A percentile compares a stretch with the other conserved stretches of the same genome.
Evolutionary conservation across 352 stramenopile genomes (phyloP).

Genomic region (Bremia lactucae): DNA sequence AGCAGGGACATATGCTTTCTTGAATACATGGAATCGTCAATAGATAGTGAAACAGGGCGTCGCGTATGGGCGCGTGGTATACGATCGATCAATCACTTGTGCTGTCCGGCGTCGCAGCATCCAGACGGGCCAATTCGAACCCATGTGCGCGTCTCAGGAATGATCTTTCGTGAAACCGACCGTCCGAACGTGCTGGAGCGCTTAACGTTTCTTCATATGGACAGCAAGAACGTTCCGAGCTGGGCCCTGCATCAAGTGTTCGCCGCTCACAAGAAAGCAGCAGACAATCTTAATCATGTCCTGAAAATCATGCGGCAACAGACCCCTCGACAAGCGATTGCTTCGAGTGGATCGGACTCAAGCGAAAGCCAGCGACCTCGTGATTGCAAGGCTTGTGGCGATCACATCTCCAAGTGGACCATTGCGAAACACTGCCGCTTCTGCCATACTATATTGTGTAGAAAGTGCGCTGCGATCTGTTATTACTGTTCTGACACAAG

Average conservation of each 20-base stretch:
- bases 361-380: slow-evolving; percentile 15
- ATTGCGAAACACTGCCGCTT: slow-evolving; percentile 46
- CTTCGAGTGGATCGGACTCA: slow-evolving; percentile 5
- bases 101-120: slow-evolving; percentile 46
- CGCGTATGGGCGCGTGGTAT: slow-evolving; percentile 58
- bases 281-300: slow-evolving; percentile 43
- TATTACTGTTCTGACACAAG: slow-evolving; percentile 29
- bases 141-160: slow-evolving; percentile 41
- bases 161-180: slow-evolving; percentile 52
- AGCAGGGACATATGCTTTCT: slow-evolving; percentile 47
- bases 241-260: slow-evolving; percentile 44
- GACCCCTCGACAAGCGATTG: slow-evolving; percentile 7
- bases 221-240: slow-evolving; percentile 29
- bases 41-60: slow-evolving; percentile 38
- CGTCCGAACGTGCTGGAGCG: slow-evolving; percentile 41
- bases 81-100: slow-evolving; percentile 51
- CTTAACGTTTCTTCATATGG: slow-evolving; percentile 43
- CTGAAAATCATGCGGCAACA: slow-evolving; percentile 52
- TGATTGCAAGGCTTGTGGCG: slow-evolving; percentile 38
- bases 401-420: slow-evolving; percentile 55
- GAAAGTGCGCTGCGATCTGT: slow-evolving; percentile 42
- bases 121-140: slow-evolving; percentile 41
- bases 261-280: slow-evolving; percentile 33
- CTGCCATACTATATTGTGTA: slow-evolving; percentile 54
- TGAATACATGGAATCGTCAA: slow-evolving; percentile 62